Evolutionary conservation across 2,329 filamentous ascomycete species (phyloP).

Genomic region (Alternaria longipes): DNA sequence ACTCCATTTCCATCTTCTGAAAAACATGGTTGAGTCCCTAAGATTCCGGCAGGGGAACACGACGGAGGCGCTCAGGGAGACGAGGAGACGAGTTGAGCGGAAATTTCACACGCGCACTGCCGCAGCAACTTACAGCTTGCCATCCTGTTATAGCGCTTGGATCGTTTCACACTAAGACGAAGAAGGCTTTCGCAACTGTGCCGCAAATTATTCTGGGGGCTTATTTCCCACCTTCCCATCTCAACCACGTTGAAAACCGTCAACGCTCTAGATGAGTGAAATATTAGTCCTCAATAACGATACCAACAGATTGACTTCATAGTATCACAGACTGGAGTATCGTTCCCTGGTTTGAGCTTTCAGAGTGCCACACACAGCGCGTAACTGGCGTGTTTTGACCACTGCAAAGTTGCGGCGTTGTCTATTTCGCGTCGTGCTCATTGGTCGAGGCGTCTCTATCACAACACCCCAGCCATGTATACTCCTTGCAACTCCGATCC

Average conservation of each 20-base stretch:
- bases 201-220: neutral
- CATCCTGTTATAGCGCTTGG: neutral
- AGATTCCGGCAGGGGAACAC: neutral
- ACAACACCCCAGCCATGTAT: too few species aligned
- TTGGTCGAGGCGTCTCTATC: too few species aligned
- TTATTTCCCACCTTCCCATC: neutral
- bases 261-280: neutral
- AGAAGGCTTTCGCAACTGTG: neutral
- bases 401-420: too few species aligned
- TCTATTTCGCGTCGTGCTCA: too few species aligned
- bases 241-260: neutral
- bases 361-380: neutral
- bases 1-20: neutral
- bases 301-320: neutral
- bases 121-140: neutral
- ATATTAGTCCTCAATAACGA: neutral
- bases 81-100: neutral
- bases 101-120: neutral
- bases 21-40: neutral
- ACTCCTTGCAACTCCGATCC: too few species aligned
- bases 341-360: neutral
- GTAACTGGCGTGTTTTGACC: too few species aligned
- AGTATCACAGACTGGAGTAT: neutral
- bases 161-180: neutral
- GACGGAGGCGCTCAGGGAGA: neutral